Conservation (phyloP, 208 protist genomes). For the Crithidia bombi region DNA sequence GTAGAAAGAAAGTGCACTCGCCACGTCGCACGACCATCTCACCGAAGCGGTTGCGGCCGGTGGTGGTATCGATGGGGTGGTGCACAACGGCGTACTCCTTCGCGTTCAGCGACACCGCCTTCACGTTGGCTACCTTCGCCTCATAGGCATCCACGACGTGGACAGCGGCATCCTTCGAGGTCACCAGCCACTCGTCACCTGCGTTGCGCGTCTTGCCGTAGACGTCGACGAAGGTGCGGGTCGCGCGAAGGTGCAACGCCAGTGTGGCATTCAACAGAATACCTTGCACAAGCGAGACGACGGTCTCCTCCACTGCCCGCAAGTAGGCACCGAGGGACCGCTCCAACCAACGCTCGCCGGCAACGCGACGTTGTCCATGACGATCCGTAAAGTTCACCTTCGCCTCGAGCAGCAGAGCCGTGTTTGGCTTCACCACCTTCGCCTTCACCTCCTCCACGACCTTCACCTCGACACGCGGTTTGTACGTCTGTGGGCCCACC, state of each 20-base stretch:
- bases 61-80: slow-evolving; percentile 75
- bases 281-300: slow-evolving; percentile 72
- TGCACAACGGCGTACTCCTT: slow-evolving; percentile 94
- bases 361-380: slow-evolving; percentile 51
- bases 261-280: slow-evolving; percentile 75
- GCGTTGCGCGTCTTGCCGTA: slow-evolving; percentile 80
- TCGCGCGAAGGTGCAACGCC: slow-evolving; percentile 86
- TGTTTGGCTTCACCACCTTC: slow-evolving; percentile 80
- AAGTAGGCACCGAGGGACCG: slow-evolving; percentile 85
- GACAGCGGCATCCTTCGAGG: slow-evolving; percentile 70
- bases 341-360: slow-evolving; percentile 93
- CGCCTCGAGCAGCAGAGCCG: slow-evolving; percentile 87
- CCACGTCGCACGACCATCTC: slow-evolving; percentile 86
- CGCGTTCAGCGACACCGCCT: slow-evolving; percentile 79
- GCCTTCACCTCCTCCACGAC: slow-evolving; percentile 75
- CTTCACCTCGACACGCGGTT: slow-evolving; percentile 85
- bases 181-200: slow-evolving; percentile 91
- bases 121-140: slow-evolving; percentile 66
- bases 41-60: slow-evolving; percentile 83
- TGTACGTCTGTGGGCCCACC: slow-evolving; percentile 90
- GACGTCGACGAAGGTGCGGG: slow-evolving; percentile 79
- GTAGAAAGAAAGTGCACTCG: slow-evolving; percentile 94
- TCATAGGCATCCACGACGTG: slow-evolving; percentile 92
- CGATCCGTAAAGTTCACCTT: slow-evolving; percentile 80
- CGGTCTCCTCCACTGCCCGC: slow-evolving; percentile 84